Conservation (phyloP, 805 yeast genomes). For the Tetrapisispora taiwanensis region DNA sequence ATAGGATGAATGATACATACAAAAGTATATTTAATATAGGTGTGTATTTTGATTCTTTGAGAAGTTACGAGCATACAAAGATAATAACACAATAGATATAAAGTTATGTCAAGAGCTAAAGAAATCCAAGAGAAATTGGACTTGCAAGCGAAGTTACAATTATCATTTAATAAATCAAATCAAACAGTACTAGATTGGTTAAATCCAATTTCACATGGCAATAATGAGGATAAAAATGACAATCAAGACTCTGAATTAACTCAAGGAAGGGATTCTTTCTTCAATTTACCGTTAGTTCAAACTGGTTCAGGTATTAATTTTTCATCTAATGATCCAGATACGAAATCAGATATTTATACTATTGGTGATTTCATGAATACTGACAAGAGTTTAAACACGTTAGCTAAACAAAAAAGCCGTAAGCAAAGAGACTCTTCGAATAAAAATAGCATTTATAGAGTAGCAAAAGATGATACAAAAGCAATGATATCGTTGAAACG, state of each 20-base stretch:
- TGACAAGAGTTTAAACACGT: constrained; percentile 25
- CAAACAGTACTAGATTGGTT: constrained; percentile 25
- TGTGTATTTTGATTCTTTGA: no score
- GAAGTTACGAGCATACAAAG: no score
- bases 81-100: no score
- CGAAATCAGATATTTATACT: constrained; percentile 21
- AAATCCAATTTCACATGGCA: constrained; percentile 2
- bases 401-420: constrained; percentile 24
- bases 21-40: no score
- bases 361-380: constrained; percentile 29
- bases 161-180: constrained; percentile 15
- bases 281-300: constrained; percentile 26
- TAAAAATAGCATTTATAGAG: constrained; percentile 17
- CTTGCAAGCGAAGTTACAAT: constrained; percentile 26
- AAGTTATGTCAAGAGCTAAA: constrained; percentile 15
- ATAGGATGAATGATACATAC: no score
- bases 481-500: constrained; percentile 29
- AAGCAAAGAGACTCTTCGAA: constrained; percentile 5
- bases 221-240: not conserved
- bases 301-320: constrained; percentile 26
- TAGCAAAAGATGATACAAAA: constrained; percentile 25
- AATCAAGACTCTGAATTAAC: constrained; percentile 6
- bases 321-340: not conserved
- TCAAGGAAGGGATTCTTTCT: constrained; percentile 19
- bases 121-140: constrained; percentile 28